Conservation (phyloP, 2,329 filamentous ascomycete genomes). For the Apiospora pterosperma region DNA sequence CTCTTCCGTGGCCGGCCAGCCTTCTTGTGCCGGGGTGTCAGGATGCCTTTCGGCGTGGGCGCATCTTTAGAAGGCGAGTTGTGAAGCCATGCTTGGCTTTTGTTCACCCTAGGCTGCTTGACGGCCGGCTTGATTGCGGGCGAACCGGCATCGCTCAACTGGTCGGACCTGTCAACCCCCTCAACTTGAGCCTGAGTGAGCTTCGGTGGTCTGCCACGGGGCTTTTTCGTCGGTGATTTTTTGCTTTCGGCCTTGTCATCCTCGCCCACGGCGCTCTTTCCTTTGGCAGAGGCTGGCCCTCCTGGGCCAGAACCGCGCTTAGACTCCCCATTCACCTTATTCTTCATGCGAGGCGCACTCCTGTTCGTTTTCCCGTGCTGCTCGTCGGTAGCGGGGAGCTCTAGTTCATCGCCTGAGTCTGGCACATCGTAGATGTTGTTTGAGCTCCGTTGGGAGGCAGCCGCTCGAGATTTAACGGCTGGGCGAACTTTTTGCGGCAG, state of each 20-base stretch:
- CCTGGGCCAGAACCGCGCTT: neutral
- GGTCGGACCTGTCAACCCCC: neutral
- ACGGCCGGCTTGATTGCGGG: conserved; percentile 4
- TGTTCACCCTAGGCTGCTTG: conserved; percentile 10
- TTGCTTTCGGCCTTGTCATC: neutral
- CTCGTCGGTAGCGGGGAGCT: conserved; percentile 1
- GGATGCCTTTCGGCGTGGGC: conserved; percentile 48
- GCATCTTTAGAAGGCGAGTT: conserved; percentile 8
- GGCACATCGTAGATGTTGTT: conserved; percentile 25
- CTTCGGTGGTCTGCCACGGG: neutral
- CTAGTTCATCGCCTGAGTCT: conserved; percentile 24
- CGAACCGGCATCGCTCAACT: neutral
- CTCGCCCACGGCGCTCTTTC: neutral
- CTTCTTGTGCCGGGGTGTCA: conserved; percentile 49
- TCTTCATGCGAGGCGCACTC: neutral
- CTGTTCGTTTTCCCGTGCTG: conserved; percentile 4
- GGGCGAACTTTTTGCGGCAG: neutral
- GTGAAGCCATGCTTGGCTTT: conserved; percentile 6
- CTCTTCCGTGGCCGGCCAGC: conserved; percentile 44
- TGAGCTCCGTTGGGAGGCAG: conserved; percentile 12
- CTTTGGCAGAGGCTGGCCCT: neutral
- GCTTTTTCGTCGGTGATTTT: neutral
- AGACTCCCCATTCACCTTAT: neutral
- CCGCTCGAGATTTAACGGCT: neutral
- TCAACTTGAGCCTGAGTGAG: neutral